phyloP scores from a whole-genome alignment of 345 rosid genomes.

The Brassica incana region DNA sequence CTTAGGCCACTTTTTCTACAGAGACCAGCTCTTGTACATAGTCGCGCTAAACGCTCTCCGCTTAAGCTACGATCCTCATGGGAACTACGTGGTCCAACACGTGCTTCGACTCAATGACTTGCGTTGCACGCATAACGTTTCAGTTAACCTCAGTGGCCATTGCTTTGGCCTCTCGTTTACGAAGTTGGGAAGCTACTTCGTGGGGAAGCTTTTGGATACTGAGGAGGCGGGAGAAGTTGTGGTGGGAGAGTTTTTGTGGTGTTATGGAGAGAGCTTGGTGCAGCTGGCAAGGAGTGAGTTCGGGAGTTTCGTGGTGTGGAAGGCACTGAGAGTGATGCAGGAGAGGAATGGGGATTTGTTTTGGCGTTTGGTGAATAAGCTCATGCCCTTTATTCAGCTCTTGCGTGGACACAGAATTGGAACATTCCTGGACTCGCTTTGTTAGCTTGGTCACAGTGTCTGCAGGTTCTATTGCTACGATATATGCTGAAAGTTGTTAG shows the following conservation, averaged over 20 bases:
- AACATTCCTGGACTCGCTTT: background rate
- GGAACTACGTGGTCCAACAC: slow-evolving; percentile 3
- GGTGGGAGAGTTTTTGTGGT: background rate
- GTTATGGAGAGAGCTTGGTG: background rate
- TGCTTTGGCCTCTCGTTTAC: background rate
- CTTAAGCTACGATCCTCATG: background rate
- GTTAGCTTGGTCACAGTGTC: background rate
- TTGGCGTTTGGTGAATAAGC: slow-evolving; percentile 3
- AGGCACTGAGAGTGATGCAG: background rate
- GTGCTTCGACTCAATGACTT: background rate
- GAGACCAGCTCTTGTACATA: background rate
- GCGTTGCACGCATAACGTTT: background rate
- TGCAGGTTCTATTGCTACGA: background rate
- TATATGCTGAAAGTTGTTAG: background rate
- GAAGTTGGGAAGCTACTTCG: slow-evolving; percentile 30
- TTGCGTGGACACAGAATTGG: slow-evolving; percentile 3
- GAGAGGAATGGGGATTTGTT: background rate
- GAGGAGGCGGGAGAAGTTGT: background rate
- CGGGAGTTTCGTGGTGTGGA: slow-evolving; percentile 24
- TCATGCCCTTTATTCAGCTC: background rate
- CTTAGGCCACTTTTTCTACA: background rate
- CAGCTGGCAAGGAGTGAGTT: slow-evolving; percentile 19
- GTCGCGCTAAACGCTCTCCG: background rate
- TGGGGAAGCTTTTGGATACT: slow-evolving; percentile 8
- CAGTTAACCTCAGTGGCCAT: background rate